Conservation (phyloP, 2,329 filamentous ascomycete genomes). For the Rutstroemia sp. region DNA sequence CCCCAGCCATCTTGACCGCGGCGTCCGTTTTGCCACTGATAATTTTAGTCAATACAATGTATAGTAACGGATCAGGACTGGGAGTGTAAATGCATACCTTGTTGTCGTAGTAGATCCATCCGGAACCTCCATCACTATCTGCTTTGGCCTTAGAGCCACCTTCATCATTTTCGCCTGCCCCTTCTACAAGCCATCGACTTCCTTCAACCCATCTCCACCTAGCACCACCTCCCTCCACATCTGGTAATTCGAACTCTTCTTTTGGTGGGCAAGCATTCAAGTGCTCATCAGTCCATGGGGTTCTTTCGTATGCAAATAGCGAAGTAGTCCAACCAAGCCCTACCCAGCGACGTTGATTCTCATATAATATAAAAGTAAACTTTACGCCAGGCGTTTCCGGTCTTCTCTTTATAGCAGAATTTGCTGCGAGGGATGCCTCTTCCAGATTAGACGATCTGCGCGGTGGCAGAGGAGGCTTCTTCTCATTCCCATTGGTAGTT, state of each 20-base stretch:
- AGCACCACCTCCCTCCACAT: conserved; percentile 55
- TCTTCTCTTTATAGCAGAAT: conserved; percentile 28
- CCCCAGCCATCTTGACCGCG: conserved; percentile 87
- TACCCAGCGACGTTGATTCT: conserved; percentile 93
- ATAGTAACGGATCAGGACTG: background rate
- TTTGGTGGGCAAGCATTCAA: conserved; percentile 71
- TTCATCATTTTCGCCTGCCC: conserved; percentile 48
- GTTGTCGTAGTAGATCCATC: conserved; percentile 98
- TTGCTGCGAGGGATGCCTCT: conserved; percentile 29
- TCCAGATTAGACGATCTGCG: conserved; percentile 20
- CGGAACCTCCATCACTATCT: conserved; percentile 46
- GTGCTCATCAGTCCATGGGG: conserved; percentile 94
- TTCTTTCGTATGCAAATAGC: conserved; percentile 82
- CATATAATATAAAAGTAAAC: conserved; percentile 94
- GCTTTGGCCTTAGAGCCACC: conserved; percentile 34
- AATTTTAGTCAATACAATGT: conserved; percentile 11
- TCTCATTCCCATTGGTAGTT: conserved; percentile 14
- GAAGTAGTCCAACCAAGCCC: conserved; percentile 92
- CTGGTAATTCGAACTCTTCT: conserved; percentile 62
- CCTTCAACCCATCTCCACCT: conserved; percentile 78
- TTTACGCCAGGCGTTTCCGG: conserved; percentile 71
- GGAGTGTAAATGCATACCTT: conserved; percentile 53
- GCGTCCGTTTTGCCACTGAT: conserved; percentile 80
- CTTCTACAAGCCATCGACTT: conserved; percentile 82
- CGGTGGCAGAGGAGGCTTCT: conserved; percentile 28